These are phyloP conservation scores for Panus rudis DNA, from an alignment of 768 basidiomycete genomes.

Conservation along the genomic window DNA sequence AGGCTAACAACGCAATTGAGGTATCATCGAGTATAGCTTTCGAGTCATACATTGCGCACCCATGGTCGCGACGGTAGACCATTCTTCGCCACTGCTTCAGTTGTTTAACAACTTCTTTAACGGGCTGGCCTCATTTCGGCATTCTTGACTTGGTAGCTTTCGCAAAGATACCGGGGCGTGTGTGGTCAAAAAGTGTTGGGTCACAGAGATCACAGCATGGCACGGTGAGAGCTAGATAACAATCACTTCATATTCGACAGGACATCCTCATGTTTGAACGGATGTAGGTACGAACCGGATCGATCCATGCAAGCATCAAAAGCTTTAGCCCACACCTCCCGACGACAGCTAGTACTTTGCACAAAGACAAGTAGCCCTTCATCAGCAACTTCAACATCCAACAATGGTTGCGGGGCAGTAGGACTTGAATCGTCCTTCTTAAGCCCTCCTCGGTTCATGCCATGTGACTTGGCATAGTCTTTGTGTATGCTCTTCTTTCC, in stretches of 20 bases:
- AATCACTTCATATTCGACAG: not conserved
- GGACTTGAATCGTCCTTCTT: not conserved
- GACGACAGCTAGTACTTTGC: slow-evolving; percentile 22
- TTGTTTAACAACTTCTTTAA: not conserved
- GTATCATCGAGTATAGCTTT: slow-evolving; percentile 3
- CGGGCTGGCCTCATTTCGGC: slow-evolving; percentile 1
- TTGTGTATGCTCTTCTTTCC: slow-evolving; percentile 8
- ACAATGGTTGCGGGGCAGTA: slow-evolving; percentile 1
- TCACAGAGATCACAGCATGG: slow-evolving; percentile 10
- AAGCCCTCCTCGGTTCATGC: slow-evolving; percentile 3
- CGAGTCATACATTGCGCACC: not conserved
- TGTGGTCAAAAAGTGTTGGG: slow-evolving; percentile 1
- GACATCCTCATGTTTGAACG: too few species aligned
- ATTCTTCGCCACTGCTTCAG: not conserved
- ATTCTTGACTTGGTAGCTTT: not conserved
- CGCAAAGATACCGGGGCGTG: not conserved
- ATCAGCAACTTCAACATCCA: slow-evolving; percentile 12
- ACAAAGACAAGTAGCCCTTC: slow-evolving; percentile 26
- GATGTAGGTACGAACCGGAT: too few species aligned
- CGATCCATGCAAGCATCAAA: too few species aligned
- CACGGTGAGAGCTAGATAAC: not conserved
- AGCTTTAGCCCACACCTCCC: slow-evolving; percentile 13
- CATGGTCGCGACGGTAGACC: slow-evolving; percentile 5
- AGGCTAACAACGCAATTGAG: too few species aligned
- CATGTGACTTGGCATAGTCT: slow-evolving; percentile 10